A percentile compares a stretch with the other conserved stretches of the same genome.
phyloP scores from a whole-genome alignment of 306 rosid genomes.

The Senna tora region DNA sequence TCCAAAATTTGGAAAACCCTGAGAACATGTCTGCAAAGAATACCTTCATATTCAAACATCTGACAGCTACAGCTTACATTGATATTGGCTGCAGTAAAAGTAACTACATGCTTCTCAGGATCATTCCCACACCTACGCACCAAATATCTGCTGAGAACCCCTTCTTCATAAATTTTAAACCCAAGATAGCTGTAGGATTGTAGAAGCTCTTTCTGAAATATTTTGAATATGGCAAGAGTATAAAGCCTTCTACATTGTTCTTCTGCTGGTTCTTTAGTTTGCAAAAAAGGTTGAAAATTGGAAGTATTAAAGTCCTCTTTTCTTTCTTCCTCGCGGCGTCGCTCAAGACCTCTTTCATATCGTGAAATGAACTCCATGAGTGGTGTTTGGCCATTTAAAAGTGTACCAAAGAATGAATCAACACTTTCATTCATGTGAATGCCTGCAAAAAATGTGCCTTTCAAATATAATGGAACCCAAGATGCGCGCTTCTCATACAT shows the following conservation, averaged over 20 bases:
- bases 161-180: conserved; percentile 77
- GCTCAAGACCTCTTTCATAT: conserved; percentile 84
- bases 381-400: conserved; percentile 77
- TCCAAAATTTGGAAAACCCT: conserved; percentile 89
- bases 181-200: conserved; percentile 89
- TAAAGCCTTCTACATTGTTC: conserved; percentile 88
- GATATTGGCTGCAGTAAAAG: conserved; percentile 60
- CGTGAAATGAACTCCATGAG: conserved; percentile 71
- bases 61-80: conserved; percentile 76
- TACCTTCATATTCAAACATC: conserved; percentile 95
- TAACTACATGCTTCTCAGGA: conserved; percentile 71
- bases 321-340: conserved; percentile 84
- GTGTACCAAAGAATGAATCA: conserved; percentile 79
- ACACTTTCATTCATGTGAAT: conserved; percentile 66
- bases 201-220: conserved; percentile 91
- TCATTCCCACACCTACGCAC: conserved; percentile 82
- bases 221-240: conserved; percentile 74
- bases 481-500: conserved; percentile 83
- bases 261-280: conserved; percentile 88
- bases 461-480: conserved; percentile 85
- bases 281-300: conserved; percentile 78
- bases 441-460: conserved; percentile 84
- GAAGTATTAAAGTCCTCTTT: conserved; percentile 82
- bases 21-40: conserved; percentile 83
- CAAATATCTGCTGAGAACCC: conserved; percentile 68